Evolutionary conservation across 441 rosid genomes (phyloP).

Genomic region (Sinapis alba): DNA sequence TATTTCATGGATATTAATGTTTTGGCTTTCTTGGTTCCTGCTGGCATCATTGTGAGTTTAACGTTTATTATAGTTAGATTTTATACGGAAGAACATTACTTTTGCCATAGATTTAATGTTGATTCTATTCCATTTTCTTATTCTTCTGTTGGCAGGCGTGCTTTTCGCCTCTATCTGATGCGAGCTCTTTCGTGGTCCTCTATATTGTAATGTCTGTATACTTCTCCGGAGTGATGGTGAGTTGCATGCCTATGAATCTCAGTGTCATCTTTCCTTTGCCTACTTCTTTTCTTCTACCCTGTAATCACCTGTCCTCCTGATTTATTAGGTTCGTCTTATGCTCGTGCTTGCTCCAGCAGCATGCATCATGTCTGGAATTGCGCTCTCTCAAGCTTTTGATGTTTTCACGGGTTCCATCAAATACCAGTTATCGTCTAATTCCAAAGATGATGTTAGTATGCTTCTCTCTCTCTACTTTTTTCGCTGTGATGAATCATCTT

Average conservation of each 20-base stretch:
- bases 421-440: slow-evolving; percentile 63
- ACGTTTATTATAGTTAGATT: slow-evolving; percentile 8
- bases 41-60: slow-evolving; percentile 89
- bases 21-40: slow-evolving; percentile 99
- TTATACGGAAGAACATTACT: neutral
- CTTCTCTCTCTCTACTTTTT: slow-evolving; percentile 19
- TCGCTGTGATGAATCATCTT: slow-evolving; percentile 21
- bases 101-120: neutral
- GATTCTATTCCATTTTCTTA: slow-evolving; percentile 26
- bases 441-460: slow-evolving; percentile 59
- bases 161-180: slow-evolving; percentile 95
- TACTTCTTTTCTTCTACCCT: neutral
- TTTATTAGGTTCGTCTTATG: slow-evolving; percentile 96
- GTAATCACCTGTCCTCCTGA: slow-evolving; percentile 32
- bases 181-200: slow-evolving; percentile 91
- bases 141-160: slow-evolving; percentile 75
- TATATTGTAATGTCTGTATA: slow-evolving; percentile 94
- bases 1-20: slow-evolving; percentile 99
- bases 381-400: slow-evolving; percentile 95
- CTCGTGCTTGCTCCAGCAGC: slow-evolving; percentile 99
- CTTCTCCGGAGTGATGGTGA: slow-evolving; percentile 99
- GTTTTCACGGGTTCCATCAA: slow-evolving; percentile 88
- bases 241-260: slow-evolving; percentile 2
- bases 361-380: slow-evolving; percentile 98
- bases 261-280: slow-evolving; percentile 17